Conservation (phyloP, 805 yeast species). For the Sugiyamaella chiloensis region DNA sequence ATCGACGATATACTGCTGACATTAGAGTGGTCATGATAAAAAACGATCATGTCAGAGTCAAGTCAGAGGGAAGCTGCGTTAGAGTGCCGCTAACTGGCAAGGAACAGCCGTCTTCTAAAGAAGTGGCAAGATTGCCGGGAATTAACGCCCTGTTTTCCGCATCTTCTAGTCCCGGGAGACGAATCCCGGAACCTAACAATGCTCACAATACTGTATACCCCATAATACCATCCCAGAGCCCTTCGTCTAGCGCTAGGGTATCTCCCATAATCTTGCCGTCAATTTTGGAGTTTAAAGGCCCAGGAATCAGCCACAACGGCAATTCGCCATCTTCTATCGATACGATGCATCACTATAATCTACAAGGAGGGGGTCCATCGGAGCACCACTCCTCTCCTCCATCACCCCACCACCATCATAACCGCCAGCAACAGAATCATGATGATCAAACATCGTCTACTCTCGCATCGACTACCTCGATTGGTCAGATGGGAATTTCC, state of each 20-base stretch:
- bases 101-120: not conserved
- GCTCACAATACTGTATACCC: too few relatives aligned
- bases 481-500: too few relatives aligned
- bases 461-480: too few relatives aligned
- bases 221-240: constrained; percentile 4
- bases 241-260: not conserved
- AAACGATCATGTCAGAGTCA: too few relatives aligned
- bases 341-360: not conserved
- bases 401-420: too few relatives aligned
- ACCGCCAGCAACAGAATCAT: too few relatives aligned
- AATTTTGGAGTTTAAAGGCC: constrained; percentile 2
- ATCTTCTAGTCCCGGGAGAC: too few relatives aligned
- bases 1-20: too few relatives aligned
- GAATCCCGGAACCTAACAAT: too few relatives aligned
- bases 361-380: not conserved
- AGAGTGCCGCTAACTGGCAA: not conserved
- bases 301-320: not conserved
- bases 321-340: not conserved
- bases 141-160: too few relatives aligned
- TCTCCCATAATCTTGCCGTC: constrained; percentile 8
- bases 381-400: too few relatives aligned
- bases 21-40: too few relatives aligned
- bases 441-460: not conserved
- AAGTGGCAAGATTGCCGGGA: not conserved
- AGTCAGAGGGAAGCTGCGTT: not conserved